These are phyloP conservation scores for Bothriochloa decipiens DNA, from an alignment of 176 grass and related monocot species.

Conservation along the genomic window DNA sequence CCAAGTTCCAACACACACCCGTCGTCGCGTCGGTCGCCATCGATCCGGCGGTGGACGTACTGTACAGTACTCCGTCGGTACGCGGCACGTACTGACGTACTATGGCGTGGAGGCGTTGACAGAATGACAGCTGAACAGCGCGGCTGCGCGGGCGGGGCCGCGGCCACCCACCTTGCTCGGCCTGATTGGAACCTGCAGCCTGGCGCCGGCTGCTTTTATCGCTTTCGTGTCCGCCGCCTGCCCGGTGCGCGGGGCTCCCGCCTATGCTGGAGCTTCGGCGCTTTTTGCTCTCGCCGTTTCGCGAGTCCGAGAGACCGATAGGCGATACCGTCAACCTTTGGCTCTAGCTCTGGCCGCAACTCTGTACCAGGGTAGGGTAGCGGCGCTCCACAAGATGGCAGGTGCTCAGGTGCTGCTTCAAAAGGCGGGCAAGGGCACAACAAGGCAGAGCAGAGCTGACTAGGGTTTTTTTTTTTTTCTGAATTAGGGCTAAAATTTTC, in stretches of 20 bases:
- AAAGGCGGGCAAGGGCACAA: neutral
- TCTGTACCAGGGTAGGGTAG: too few species aligned
- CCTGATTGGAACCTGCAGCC: constrained; percentile 28
- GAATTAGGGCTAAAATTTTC: too few species aligned
- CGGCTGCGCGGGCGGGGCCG: neutral
- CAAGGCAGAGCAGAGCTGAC: neutral
- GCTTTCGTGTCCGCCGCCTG: constrained; percentile 37
- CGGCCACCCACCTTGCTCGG: neutral
- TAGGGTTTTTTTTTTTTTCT: too few species aligned
- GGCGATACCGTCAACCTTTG: neutral
- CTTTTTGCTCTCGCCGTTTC: neutral
- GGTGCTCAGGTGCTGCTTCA: neutral
- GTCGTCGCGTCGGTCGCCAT: neutral
- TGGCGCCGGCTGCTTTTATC: constrained; percentile 38
- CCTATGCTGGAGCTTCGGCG: neutral
- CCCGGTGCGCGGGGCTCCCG: neutral
- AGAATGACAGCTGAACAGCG: constrained; percentile 6
- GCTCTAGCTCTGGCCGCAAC: too few species aligned
- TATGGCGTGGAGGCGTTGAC: neutral
- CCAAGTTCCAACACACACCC: too few species aligned
- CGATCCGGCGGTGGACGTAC: too few species aligned
- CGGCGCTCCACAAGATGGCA: too few species aligned
- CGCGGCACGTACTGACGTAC: neutral
- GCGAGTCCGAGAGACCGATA: neutral
- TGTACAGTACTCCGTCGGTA: too few species aligned